Conservation (phyloP, 1,139 yeast genomes). For the Yamadazyma atlantica region DNA sequence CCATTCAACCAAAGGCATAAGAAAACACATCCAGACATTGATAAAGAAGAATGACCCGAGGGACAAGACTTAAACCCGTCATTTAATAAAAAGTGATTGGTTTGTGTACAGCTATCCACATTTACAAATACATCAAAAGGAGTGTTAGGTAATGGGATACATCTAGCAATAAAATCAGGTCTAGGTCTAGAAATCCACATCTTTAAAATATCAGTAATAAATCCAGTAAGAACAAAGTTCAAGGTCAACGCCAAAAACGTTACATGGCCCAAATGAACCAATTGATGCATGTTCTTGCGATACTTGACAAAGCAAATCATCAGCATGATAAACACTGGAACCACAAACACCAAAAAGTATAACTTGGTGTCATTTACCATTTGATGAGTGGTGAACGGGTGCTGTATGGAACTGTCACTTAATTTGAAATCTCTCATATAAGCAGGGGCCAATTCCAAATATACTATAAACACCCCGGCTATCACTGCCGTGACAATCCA, state of each 20-base stretch:
- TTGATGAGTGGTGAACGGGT: constrained; percentile 46
- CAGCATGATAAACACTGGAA: constrained; percentile 22
- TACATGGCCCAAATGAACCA: constrained; percentile 20
- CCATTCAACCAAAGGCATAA: constrained; percentile 43
- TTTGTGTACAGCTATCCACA: constrained; percentile 39
- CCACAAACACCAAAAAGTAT: constrained; percentile 23
- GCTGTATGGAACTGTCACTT: constrained; percentile 38
- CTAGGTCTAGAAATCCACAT: constrained; percentile 49
- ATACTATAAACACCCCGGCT: constrained; percentile 30
- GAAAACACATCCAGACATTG: constrained; percentile 41
- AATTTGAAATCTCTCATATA: constrained; percentile 36
- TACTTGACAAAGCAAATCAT: constrained; percentile 5
- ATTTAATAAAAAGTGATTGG: constrained; percentile 32
- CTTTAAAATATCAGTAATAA: constrained; percentile 41
- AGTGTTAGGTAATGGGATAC: constrained; percentile 35
- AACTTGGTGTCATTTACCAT: constrained; percentile 35
- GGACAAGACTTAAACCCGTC: constrained; percentile 52
- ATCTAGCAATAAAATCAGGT: constrained; percentile 45
- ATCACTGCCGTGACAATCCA: constrained; percentile 33
- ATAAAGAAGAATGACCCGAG: constrained; percentile 45
- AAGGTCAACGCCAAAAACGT: constrained; percentile 25
- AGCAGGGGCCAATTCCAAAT: constrained; percentile 40
- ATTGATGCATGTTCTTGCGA: constrained; percentile 5
- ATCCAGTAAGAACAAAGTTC: constrained; percentile 22
- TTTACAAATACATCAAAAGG: constrained; percentile 32